These are phyloP conservation scores for Ploettnerulaceae sp. DNA, from an alignment of 2,329 filamentous ascomycete genomes.

Conservation along the genomic window DNA sequence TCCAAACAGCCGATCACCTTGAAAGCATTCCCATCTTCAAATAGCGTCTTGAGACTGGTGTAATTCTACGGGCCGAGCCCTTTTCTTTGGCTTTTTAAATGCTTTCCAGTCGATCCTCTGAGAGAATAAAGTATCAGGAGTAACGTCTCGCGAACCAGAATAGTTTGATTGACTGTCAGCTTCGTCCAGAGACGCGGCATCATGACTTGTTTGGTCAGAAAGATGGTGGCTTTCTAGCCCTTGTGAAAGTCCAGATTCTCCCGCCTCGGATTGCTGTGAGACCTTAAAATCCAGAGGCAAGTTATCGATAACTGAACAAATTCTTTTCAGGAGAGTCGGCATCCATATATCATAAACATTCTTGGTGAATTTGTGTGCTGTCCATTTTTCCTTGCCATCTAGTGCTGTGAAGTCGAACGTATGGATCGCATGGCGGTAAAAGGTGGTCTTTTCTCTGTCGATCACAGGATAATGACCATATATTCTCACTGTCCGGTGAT, in stretches of 20 bases:
- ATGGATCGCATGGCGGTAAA: conserved; percentile 32
- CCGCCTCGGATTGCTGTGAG: conserved; percentile 13
- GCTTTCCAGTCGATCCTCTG: conserved; percentile 10
- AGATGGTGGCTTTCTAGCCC: neutral
- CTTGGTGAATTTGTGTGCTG: conserved; percentile 26
- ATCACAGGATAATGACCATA: conserved; percentile 34
- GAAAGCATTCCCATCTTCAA: no score
- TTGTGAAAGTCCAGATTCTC: conserved; percentile 15
- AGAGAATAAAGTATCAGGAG: conserved; percentile 6
- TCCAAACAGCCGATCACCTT: no score
- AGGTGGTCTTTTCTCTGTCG: conserved; percentile 23
- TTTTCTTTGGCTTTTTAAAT: conserved; percentile 18
- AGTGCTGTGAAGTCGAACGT: conserved; percentile 28
- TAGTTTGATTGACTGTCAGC: no score
- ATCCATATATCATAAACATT: conserved; percentile 33
- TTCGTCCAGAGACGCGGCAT: no score
- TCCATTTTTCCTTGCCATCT: conserved; percentile 33
- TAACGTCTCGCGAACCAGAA: no score
- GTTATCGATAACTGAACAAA: conserved; percentile 29
- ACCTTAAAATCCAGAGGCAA: conserved; percentile 28
- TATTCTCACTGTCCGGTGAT: conserved; percentile 28
- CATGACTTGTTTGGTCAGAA: no score
- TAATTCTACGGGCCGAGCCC: conserved; percentile 11
- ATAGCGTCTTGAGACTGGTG: conserved; percentile 10
- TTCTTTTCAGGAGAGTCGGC: conserved; percentile 31